These are phyloP conservation scores for Arachis stenosperma DNA, from an alignment of 306 rosid genomes.

Conservation along the genomic window DNA sequence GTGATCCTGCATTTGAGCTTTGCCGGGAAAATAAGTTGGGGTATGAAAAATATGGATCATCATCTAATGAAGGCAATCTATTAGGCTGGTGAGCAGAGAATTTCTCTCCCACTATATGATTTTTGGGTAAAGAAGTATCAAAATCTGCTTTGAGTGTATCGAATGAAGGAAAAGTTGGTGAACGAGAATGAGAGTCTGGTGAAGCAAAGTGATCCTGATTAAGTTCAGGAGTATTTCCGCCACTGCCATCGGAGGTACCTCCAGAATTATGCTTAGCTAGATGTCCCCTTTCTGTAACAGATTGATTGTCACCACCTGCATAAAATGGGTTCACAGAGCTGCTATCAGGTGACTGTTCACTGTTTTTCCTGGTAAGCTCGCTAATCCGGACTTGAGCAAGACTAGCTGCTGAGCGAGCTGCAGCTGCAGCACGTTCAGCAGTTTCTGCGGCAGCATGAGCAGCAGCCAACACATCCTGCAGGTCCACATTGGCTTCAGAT, in stretches of 20 bases:
- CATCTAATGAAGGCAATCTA: conserved; percentile 79
- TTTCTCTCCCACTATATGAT: conserved; percentile 41
- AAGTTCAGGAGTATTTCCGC: conserved; percentile 32
- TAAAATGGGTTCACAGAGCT: conserved; percentile 70
- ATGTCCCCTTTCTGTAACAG: conserved; percentile 43
- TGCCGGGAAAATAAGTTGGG: conserved; percentile 78
- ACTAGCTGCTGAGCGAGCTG: conserved; percentile 91
- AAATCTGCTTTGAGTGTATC: conserved; percentile 51
- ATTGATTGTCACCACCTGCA: conserved; percentile 35
- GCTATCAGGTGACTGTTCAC: conserved; percentile 45
- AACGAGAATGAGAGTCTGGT: conserved; percentile 46
- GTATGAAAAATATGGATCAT: conserved; percentile 74
- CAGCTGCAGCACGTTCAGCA: conserved; percentile 90
- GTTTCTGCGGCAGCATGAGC: conserved; percentile 94
- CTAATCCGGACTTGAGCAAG: conserved; percentile 76
- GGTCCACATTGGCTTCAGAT: conserved; percentile 57
- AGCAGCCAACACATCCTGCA: conserved; percentile 90
- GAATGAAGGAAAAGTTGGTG: conserved; percentile 47
- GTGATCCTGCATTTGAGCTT: conserved; percentile 56
- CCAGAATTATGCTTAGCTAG: conserved; percentile 36
- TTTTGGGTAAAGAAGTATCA: conserved; percentile 46
- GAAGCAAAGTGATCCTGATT: conserved; percentile 47
- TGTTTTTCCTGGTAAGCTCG: conserved; percentile 67
- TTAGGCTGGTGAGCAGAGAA: conserved; percentile 57
- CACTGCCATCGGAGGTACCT: conserved; percentile 34